Evolutionary conservation across 2,329 filamentous ascomycete species (phyloP).

Genomic region (Helicocarpus griseus): DNA sequence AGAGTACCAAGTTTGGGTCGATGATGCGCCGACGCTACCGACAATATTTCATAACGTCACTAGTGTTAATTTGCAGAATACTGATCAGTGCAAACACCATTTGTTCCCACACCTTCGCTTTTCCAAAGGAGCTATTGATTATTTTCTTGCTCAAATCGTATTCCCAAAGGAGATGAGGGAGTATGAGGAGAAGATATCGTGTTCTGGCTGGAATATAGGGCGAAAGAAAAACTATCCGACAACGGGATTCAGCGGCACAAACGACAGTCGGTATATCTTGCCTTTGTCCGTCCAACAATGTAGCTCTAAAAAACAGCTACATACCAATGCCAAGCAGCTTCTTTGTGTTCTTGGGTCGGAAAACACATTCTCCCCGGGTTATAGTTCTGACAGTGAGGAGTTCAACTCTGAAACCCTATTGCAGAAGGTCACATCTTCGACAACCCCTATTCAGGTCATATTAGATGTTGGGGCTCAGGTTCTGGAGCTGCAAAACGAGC

Average conservation of each 20-base stretch:
- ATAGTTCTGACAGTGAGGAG: slow-evolving; percentile 8
- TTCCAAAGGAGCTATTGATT: slow-evolving; percentile 40
- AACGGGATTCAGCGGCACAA: slow-evolving; percentile 58
- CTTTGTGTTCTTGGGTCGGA: slow-evolving; percentile 43
- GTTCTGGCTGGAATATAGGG: slow-evolving; percentile 57
- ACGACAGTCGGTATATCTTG: slow-evolving; percentile 47
- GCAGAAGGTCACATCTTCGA: slow-evolving; percentile 27
- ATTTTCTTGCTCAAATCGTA: slow-evolving; percentile 46
- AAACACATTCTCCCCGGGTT: slow-evolving; percentile 27
- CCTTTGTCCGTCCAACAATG: slow-evolving; percentile 45
- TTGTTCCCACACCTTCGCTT: slow-evolving; percentile 13
- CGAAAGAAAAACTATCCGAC: slow-evolving; percentile 36
- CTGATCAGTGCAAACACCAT: not conserved
- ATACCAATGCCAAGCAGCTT: slow-evolving; percentile 56
- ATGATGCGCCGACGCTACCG: slow-evolving; percentile 24
- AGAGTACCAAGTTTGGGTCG: slow-evolving; percentile 36
- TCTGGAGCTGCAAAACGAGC: slow-evolving; percentile 47
- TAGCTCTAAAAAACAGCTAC: slow-evolving; percentile 41
- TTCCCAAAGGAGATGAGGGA: slow-evolving; percentile 52
- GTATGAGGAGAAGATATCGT: slow-evolving; percentile 50
- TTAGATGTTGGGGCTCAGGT: slow-evolving; percentile 59
- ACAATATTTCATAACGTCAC: slow-evolving; percentile 31
- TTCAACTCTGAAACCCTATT: slow-evolving; percentile 38
- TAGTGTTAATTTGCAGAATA: slow-evolving; percentile 52
- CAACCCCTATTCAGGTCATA: slow-evolving; percentile 43